Conservation (phyloP, 2,329 filamentous ascomycete genomes). For the Ophiocordyceps robertsii region DNA sequence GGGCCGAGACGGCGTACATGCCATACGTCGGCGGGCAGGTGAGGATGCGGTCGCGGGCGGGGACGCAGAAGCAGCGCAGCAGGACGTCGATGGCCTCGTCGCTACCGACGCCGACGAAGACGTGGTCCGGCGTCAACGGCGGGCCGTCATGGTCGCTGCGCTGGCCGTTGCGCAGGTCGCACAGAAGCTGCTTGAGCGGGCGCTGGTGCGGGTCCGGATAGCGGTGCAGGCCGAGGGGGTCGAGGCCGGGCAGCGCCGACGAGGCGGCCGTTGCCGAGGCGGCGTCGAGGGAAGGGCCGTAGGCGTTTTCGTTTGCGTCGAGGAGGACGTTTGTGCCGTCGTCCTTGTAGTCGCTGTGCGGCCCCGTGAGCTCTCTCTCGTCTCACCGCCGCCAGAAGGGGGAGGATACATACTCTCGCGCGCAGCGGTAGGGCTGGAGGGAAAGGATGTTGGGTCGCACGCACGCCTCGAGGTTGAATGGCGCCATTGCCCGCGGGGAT, state of each 20-base stretch:
- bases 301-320: constrained; percentile 97
- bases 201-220: constrained; percentile 95
- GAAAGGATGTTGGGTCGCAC: constrained; percentile 65
- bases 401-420: constrained; percentile 51
- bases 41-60: constrained; percentile 77
- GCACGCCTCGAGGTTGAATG: constrained; percentile 62
- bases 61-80: constrained; percentile 82
- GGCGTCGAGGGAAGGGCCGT: constrained; percentile 61
- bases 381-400: too few relatives aligned
- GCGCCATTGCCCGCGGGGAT: constrained; percentile 27
- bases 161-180: constrained; percentile 78
- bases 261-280: constrained; percentile 24
- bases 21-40: constrained; percentile 95
- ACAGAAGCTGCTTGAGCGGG: constrained; percentile 75
- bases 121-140: constrained; percentile 61
- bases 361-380: constrained; percentile 4
- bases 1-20: constrained; percentile 92
- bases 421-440: constrained; percentile 68
- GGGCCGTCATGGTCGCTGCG: constrained; percentile 65
- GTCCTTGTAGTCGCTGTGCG: constrained; percentile 89
- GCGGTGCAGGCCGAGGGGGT: constrained; percentile 74
- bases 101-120: constrained; percentile 91
- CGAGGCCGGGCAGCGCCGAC: constrained; percentile 30
- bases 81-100: constrained; percentile 96
- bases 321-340: constrained; percentile 91